A percentile compares a stretch with the other conserved stretches of the same genome.
phyloP scores from a whole-genome alignment of 306 rosid species.

The Vachellia pachyceras region DNA sequence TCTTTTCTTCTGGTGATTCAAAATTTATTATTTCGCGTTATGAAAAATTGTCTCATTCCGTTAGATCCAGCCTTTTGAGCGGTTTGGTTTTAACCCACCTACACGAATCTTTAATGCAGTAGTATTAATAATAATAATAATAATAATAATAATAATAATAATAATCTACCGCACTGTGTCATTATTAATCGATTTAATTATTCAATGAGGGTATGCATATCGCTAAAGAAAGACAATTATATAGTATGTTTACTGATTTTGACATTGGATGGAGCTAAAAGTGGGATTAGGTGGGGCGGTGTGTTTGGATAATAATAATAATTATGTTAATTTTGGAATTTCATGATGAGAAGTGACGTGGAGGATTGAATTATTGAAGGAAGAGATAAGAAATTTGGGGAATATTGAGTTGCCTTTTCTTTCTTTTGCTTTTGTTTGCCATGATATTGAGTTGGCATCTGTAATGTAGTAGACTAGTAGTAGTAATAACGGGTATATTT shows the following conservation, averaged over 20 bases:
- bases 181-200: not conserved
- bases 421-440: no score
- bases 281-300: not conserved
- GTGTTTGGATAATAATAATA: not conserved
- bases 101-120: not conserved
- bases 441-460: not conserved
- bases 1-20: no score
- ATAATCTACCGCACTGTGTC: not conserved
- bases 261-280: not conserved
- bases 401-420: not conserved
- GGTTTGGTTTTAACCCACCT: not conserved
- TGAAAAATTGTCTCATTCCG: no score
- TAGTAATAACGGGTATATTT: no score
- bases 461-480: not conserved
- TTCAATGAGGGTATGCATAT: not conserved
- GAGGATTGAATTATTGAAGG: constrained; percentile 3
- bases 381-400: not conserved
- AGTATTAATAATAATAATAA: not conserved
- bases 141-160: no score
- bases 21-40: no score
- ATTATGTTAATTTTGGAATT: not conserved
- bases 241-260: not conserved
- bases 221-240: not conserved
- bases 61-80: no score
- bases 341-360: not conserved